Evolutionary conservation across 2,329 filamentous ascomycete genomes (phyloP).

Genomic region (Tetracladium maxilliforme): DNA sequence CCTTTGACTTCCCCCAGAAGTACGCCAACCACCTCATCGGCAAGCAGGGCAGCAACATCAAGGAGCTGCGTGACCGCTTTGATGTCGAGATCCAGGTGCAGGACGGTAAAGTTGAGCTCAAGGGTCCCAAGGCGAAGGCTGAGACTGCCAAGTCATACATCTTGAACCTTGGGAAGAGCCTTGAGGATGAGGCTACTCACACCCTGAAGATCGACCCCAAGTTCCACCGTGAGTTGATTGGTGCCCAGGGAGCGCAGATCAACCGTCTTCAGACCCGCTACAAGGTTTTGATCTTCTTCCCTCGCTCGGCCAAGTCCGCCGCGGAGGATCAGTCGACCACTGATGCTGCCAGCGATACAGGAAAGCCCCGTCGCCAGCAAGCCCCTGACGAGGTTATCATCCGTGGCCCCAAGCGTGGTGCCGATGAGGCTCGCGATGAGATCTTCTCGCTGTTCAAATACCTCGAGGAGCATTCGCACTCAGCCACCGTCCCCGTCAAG

Average conservation of each 20-base stretch:
- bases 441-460: slow-evolving; percentile 81
- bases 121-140: slow-evolving; percentile 89
- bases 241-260: slow-evolving; percentile 73
- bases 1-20: slow-evolving; percentile 90
- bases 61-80: slow-evolving; percentile 50
- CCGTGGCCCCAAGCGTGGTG: slow-evolving; percentile 83
- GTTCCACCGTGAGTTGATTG: slow-evolving; percentile 89
- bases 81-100: slow-evolving; percentile 74
- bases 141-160: slow-evolving; percentile 79
- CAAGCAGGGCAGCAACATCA: slow-evolving; percentile 52
- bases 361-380: slow-evolving; percentile 52
- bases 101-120: slow-evolving; percentile 88
- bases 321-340: slow-evolving; percentile 57
- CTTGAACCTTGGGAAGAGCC: slow-evolving; percentile 58
- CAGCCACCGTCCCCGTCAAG: slow-evolving; percentile 68
- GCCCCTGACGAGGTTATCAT: slow-evolving; percentile 79
- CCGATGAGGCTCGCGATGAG: slow-evolving; percentile 83
- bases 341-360: slow-evolving; percentile 54
- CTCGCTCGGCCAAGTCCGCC: slow-evolving; percentile 45
- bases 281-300: slow-evolving; percentile 92
- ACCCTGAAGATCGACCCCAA: slow-evolving; percentile 82
- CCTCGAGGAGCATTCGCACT: slow-evolving; percentile 74
- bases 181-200: slow-evolving; percentile 84
- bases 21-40: slow-evolving; percentile 75
- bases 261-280: slow-evolving; percentile 87